These are phyloP conservation scores for Globisporangium solare DNA, from an alignment of 352 stramenopile genomes.

Conservation along the genomic window DNA sequence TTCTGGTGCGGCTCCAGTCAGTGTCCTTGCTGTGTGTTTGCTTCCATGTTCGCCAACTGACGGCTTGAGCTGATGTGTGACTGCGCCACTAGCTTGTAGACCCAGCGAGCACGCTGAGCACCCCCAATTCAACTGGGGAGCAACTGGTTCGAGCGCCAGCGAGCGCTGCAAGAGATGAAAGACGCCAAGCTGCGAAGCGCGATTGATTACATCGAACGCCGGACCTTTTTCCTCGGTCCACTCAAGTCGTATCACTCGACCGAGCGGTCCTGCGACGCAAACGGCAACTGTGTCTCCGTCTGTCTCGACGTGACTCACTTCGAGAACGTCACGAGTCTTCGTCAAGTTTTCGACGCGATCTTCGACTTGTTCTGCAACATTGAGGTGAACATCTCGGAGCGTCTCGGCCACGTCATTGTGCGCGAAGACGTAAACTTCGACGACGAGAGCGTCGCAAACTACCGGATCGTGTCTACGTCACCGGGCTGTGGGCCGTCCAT, in stretches of 20 bases:
- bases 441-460: constrained; percentile 16
- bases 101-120: too few species aligned
- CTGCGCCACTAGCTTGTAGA: too few species aligned
- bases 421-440: constrained; percentile 29
- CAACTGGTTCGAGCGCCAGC: too few species aligned
- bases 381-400: constrained; percentile 35
- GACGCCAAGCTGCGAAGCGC: background rate
- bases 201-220: background rate
- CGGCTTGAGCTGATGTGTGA: too few species aligned
- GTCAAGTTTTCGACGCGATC: constrained; percentile 28
- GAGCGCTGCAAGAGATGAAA: too few species aligned
- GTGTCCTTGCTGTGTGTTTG: too few species aligned
- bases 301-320: background rate
- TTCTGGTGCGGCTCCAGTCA: too few species aligned
- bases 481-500: constrained; percentile 1
- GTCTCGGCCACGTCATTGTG: constrained; percentile 27
- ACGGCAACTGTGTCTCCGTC: background rate
- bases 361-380: constrained; percentile 31
- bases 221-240: background rate
- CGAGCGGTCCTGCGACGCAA: background rate
- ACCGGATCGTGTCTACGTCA: constrained; percentile 19
- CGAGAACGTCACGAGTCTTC: constrained; percentile 14
- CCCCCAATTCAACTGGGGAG: too few species aligned
- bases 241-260: background rate
- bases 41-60: too few species aligned